Percentiles rank a stretch among this genome's conserved stretches.
Evolutionary conservation across 2,329 filamentous ascomycete genomes (phyloP).

Genomic region (Trichophyton simii): DNA sequence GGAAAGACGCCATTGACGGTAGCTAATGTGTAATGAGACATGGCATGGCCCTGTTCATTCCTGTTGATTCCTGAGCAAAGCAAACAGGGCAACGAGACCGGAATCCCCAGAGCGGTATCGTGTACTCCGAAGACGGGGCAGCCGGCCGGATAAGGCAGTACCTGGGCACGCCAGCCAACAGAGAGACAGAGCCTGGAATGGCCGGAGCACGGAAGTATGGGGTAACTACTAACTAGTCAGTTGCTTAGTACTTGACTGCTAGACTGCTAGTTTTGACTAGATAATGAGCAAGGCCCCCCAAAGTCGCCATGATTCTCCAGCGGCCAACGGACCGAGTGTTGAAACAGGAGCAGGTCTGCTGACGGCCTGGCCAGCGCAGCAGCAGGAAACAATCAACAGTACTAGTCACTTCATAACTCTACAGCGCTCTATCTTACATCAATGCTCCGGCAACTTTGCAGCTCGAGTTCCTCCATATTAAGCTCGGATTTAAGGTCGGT

Average conservation of each 20-base stretch:
- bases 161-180: background rate
- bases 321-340: background rate
- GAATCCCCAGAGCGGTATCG: background rate
- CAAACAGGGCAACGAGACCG: background rate
- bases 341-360: background rate
- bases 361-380: background rate
- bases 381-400: too few relatives aligned
- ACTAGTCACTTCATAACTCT: too few relatives aligned
- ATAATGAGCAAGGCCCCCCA: too few relatives aligned
- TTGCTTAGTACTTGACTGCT: too few relatives aligned
- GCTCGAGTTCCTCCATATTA: background rate
- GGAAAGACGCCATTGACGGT: background rate
- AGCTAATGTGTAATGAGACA: background rate
- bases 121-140: background rate
- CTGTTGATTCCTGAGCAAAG: background rate
- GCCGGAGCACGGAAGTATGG: too few relatives aligned
- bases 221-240: too few relatives aligned
- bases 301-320: too few relatives aligned
- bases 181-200: background rate
- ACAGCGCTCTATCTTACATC: background rate
- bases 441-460: background rate
- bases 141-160: background rate
- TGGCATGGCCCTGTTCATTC: background rate
- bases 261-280: too few relatives aligned
- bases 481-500: conserved; percentile 3